Evolutionary conservation across 2,329 filamentous ascomycete species (phyloP), one percentile per base, ranked within the genome.

Genomic region (Xylariaceae sp.): DNA sequence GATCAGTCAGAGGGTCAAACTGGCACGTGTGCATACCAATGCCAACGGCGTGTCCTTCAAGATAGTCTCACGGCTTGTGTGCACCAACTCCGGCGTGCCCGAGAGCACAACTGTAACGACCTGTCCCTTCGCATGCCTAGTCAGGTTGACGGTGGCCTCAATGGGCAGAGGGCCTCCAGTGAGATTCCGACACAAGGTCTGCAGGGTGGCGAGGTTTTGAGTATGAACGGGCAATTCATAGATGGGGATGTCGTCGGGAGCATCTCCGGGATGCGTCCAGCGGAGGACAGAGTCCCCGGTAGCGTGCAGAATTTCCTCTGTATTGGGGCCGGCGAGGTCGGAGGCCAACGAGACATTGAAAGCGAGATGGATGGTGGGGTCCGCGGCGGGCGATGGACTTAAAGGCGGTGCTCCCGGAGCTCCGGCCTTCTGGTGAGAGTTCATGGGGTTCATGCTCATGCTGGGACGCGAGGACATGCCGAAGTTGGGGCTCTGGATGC

Each of bases 331-430:
- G 47, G 86, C 78, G 46, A 98, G 80, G 56, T 90, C 90, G 49
- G 87, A 94, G 53, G 88, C 83, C 67, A 97, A 96, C 45, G 92
- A 92, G 34, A 98, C 85, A 61, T 96, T 97, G 80, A 98, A 97
- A 50, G 88, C 90, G 62, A 95, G 83, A 65, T 94, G 88, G 64
- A 97, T 86, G 50, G 80, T 81, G 36, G 82, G 73, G 61, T 90
- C 85, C 59, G 83, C 75, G 47, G 82, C 72, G 50, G 83, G 81
- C 42, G 83, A 78, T 50, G 84, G 81, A 54, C 81, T 73, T 59
- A 79, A 69, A 48, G 78, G 70, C 41, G 76, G 67, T 44, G 69
- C 67, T 50, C 67, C 66, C 36, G 73, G 65, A 40, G 69, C 60
- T 47, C 68, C 63, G 47, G 71, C 68, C 62, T 81, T 79, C 53